Evolutionary conservation across 495 filamentous ascomycete species (phyloP).

Genomic region (Podospora pseudopauciseta): DNA sequence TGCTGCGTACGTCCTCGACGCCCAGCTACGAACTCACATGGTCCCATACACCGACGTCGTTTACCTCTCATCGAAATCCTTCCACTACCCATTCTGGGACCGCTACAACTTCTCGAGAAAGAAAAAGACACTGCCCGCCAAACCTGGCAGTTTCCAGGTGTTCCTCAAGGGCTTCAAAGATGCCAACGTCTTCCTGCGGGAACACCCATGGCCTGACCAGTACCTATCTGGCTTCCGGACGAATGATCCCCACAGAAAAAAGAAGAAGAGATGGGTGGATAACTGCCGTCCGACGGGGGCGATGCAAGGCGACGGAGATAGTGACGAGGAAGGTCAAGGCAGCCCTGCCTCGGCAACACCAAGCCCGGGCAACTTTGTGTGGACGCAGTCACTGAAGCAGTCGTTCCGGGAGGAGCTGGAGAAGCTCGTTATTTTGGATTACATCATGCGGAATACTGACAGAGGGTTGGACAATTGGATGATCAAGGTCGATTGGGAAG

Average conservation of each 20-base stretch:
- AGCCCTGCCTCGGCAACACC: conserved; percentile 36
- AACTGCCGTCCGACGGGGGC: conserved; percentile 70
- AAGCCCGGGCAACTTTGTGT: conserved; percentile 61
- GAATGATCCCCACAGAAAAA: conserved; percentile 66
- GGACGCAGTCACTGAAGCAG: conserved; percentile 87
- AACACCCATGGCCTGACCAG: conserved; percentile 98
- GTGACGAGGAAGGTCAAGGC: conserved; percentile 55
- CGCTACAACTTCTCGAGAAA: conserved; percentile 82
- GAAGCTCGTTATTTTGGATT: conserved; percentile 96
- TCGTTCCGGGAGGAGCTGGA: conserved; percentile 92
- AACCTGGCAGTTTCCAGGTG: conserved; percentile 94
- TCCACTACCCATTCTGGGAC: conserved; percentile 98
- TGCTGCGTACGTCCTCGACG: conserved; percentile 91
- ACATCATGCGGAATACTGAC: conserved; percentile 99
- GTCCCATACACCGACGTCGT: conserved; percentile 97
- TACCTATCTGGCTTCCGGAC: conserved; percentile 70
- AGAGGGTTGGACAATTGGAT: conserved; percentile 99
- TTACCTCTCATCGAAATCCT: conserved; percentile 89
- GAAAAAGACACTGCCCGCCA: conserved; percentile 81
- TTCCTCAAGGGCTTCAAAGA: conserved; percentile 97
- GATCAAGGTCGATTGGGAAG: conserved; percentile 89
- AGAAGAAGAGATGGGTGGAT: conserved; percentile 72
- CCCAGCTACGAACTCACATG: conserved; percentile 81
- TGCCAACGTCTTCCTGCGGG: conserved; percentile 88
- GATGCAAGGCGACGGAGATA: conserved; percentile 67